phyloP scores from a whole-genome alignment of 208 protist species.

The Trichomonas gallinae region DNA sequence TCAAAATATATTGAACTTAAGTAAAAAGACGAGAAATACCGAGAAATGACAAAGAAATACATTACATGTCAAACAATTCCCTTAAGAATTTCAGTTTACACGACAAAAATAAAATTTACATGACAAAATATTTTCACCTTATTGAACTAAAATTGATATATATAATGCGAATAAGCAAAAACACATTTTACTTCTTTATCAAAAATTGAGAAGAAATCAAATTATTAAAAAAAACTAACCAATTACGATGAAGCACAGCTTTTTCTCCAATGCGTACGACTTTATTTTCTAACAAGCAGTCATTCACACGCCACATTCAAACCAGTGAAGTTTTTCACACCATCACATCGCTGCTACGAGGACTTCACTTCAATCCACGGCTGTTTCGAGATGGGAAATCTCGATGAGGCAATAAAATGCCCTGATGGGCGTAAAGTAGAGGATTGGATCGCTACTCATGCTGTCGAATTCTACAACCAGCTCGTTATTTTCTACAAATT shows the following conservation, averaged over 20 bases:
- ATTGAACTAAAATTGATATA: no score
- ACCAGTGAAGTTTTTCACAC: background rate
- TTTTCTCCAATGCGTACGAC: background rate
- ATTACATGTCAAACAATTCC: no score
- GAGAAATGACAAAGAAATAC: no score
- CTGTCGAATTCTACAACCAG: constrained; percentile 97
- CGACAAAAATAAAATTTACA: no score
- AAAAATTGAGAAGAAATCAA: no score
- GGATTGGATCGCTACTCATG: constrained; percentile 87
- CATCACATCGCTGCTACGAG: background rate
- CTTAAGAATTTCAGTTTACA: no score
- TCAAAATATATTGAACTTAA: no score
- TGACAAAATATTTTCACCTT: no score
- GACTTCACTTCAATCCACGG: background rate
- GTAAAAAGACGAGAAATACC: no score
- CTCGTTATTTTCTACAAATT: constrained; percentile 91
- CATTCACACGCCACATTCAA: background rate
- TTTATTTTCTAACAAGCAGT: background rate
- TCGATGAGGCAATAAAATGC: constrained; percentile 29
- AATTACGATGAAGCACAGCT: background rate
- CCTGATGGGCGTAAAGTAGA: constrained; percentile 67
- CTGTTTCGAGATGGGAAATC: constrained; percentile 7
- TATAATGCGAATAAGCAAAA: no score
- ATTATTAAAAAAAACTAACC: no score
- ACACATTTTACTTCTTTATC: no score